Conservation (phyloP, 176 grass and related monocot genomes). For the Bonia amplexicaulis region DNA sequence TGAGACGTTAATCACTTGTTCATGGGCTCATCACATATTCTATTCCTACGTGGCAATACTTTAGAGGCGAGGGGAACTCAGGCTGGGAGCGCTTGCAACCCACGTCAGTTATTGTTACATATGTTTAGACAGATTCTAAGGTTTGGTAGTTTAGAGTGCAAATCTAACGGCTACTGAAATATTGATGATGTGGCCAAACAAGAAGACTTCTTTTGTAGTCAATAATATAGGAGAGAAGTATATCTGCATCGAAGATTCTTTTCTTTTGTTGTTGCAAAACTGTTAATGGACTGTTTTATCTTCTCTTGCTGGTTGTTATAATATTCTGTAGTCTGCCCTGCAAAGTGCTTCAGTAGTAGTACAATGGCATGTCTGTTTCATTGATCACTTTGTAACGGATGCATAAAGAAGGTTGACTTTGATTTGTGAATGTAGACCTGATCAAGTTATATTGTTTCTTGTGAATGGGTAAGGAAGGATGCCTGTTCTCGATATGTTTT, state of each 20-base stretch:
- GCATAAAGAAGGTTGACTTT: not conserved
- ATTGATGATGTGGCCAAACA: not conserved
- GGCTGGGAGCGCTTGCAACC: not conserved
- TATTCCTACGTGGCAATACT: not conserved
- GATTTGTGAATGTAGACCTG: not conserved
- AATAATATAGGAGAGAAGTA: not conserved
- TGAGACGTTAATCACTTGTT: not conserved
- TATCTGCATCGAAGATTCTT: not conserved
- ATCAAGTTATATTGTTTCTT: not conserved
- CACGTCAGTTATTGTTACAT: not conserved
- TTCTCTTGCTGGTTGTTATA: not conserved
- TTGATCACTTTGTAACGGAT: not conserved
- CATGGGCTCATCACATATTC: not conserved
- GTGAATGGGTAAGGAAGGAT: not conserved
- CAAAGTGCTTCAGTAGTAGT: not conserved
- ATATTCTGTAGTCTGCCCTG: not conserved
- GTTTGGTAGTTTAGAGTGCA: not conserved
- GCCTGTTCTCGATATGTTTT: not conserved
- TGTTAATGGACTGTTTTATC: not conserved
- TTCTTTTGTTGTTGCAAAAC: not conserved
- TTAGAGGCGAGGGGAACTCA: not conserved
- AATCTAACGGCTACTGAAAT: not conserved
- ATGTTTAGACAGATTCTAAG: not conserved
- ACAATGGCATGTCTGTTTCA: not conserved
- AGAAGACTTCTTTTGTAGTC: not conserved